Conservation (phyloP, 768 basidiomycete genomes). For the Tulasnella calospora region DNA sequence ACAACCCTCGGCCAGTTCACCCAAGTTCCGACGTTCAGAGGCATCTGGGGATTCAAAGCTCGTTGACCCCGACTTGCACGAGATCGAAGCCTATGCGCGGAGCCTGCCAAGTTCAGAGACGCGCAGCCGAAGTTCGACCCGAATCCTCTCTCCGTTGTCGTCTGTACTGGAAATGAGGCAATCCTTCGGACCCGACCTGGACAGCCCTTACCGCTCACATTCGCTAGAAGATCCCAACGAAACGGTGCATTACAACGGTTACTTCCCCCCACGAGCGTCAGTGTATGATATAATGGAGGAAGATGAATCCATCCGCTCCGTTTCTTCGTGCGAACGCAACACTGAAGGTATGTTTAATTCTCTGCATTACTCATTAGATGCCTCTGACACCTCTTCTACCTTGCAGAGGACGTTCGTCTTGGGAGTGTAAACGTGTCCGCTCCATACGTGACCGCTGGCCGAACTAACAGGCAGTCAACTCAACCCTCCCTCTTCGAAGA, state of each 20-base stretch:
- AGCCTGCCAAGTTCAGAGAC: background rate
- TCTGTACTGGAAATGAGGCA: slow-evolving; percentile 14
- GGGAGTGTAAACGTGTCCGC: background rate
- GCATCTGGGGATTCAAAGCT: background rate
- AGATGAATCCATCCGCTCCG: slow-evolving; percentile 15
- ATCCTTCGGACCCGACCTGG: background rate
- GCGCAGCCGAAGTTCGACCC: background rate
- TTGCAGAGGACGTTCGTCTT: slow-evolving; percentile 17
- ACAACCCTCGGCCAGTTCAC: slow-evolving; percentile 18
- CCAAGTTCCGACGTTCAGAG: slow-evolving; percentile 1
- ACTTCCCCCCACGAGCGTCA: slow-evolving; percentile 12
- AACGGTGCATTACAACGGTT: background rate
- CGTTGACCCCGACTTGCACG: background rate
- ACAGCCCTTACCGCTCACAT: background rate
- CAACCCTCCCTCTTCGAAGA: slow-evolving; percentile 19
- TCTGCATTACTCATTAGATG: background rate
- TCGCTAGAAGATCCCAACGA: background rate
- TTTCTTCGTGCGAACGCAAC: slow-evolving; percentile 10
- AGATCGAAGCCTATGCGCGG: background rate
- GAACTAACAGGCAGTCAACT: background rate
- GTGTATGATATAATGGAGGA: slow-evolving; percentile 20
- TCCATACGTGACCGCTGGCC: slow-evolving; percentile 2
- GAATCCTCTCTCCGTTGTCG: slow-evolving; percentile 20
- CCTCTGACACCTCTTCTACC: background rate
- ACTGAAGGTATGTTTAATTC: slow-evolving; percentile 10